A percentile compares a stretch with the other conserved stretches of the same genome.
Conservation (phyloP, 2,329 filamentous ascomycete genomes). For the Paracoccidioides brasiliensis region DNA sequence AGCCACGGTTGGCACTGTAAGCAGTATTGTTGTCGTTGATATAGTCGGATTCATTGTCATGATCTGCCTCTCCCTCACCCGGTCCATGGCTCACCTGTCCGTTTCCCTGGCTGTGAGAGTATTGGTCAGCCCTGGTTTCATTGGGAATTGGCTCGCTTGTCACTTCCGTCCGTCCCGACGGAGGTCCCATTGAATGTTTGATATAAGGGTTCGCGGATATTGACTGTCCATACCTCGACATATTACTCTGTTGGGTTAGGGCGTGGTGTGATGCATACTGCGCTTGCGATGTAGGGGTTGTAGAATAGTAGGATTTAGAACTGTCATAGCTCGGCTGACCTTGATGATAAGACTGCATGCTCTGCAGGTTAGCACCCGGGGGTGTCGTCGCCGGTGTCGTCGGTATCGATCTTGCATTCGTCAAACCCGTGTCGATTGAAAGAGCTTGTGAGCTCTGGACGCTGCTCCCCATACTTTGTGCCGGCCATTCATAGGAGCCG, state of each 20-base stretch:
- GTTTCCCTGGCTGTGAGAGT: conserved; percentile 40
- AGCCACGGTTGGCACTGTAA: conserved; percentile 58
- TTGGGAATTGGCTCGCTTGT: conserved; percentile 51
- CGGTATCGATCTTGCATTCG: conserved; percentile 71
- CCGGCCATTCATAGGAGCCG: conserved; percentile 65
- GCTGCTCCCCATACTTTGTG: conserved; percentile 47
- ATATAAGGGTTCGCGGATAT: conserved; percentile 50
- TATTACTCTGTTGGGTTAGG: conserved; percentile 48
- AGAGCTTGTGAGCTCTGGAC: conserved; percentile 55
- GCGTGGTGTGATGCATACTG: conserved; percentile 54
- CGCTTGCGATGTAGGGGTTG: conserved; percentile 50
- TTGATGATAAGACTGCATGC: conserved; percentile 61
- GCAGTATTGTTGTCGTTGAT: conserved; percentile 62
- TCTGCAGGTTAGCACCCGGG: conserved; percentile 61
- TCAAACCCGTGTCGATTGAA: conserved; percentile 67
- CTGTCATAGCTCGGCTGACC: conserved; percentile 60
- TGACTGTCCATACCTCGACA: conserved; percentile 51
- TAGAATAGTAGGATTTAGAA: conserved; percentile 66
- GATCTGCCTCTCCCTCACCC: conserved; percentile 56
- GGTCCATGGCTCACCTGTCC: conserved; percentile 42
- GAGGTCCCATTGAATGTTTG: conserved; percentile 82
- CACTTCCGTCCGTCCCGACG: conserved; percentile 48
- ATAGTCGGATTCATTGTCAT: conserved; percentile 64
- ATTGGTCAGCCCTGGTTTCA: conserved; percentile 54
- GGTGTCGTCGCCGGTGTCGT: conserved; percentile 85